These are phyloP conservation scores for Trichosporon asahii DNA, from an alignment of 1,284 basidiomycete genomes.

Conservation along the genomic window DNA sequence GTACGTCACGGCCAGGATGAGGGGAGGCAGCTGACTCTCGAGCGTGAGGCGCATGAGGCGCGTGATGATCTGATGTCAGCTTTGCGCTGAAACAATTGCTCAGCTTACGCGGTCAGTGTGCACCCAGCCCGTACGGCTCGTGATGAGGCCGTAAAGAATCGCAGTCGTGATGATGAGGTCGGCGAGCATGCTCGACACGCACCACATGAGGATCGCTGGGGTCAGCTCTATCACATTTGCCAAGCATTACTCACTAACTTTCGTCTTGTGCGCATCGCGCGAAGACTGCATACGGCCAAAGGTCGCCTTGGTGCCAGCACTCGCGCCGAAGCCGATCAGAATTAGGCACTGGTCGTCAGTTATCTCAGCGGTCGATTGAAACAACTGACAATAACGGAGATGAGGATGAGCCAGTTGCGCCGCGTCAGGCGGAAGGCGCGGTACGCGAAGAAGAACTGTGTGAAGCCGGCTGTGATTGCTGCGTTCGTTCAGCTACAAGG, in stretches of 20 bases:
- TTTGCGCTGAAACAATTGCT: background rate
- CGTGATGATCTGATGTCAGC: slow-evolving; percentile 23
- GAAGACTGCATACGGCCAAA: background rate
- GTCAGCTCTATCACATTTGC: no score
- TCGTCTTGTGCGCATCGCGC: background rate
- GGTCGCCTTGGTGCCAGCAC: slow-evolving; percentile 1
- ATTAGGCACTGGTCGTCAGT: background rate
- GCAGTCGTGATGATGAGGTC: slow-evolving; percentile 32
- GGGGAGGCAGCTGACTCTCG: slow-evolving; percentile 33
- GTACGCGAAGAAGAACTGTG: slow-evolving; percentile 39
- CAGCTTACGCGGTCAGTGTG: slow-evolving; percentile 28
- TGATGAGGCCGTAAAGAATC: slow-evolving; percentile 29
- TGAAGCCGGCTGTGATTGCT: slow-evolving; percentile 7
- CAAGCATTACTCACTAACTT: background rate
- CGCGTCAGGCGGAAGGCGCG: slow-evolving; percentile 32
- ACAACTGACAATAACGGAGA: slow-evolving; percentile 25
- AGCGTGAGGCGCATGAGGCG: slow-evolving; percentile 32
- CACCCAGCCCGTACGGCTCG: slow-evolving; percentile 32
- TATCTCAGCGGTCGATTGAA: background rate
- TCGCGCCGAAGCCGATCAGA: slow-evolving; percentile 1
- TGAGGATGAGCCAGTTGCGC: slow-evolving; percentile 30
- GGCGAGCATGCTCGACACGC: slow-evolving; percentile 29
- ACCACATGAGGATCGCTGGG: slow-evolving; percentile 6
- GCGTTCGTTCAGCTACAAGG: background rate
- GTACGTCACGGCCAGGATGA: slow-evolving; percentile 27